Base-by-base conservation (phyloP, 2,329 filamentous ascomycete genomes). In the Teratosphaeriaceae sp. region DNA sequence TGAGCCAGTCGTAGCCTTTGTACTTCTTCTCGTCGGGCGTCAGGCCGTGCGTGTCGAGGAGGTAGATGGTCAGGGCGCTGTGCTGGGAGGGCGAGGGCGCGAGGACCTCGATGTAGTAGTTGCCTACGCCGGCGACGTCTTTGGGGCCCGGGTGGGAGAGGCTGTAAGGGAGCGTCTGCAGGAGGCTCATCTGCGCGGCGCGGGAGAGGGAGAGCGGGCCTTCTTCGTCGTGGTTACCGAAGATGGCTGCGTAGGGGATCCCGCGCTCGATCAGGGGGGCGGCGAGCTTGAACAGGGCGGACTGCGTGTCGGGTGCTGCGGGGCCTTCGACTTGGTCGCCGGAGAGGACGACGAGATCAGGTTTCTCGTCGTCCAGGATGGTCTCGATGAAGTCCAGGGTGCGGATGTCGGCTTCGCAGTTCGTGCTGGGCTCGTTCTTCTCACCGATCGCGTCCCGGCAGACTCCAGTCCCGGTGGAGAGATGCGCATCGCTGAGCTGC, bases 221-320 rank as follows among this genome's bases (percentile, higher is more conserved):
- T 70, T 97, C 90, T 57, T 97, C 90, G 59, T 98, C 92, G 64
- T 98, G 92, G 63, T 98, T 98, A 44, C 92, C 92, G 59, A 97
- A 96, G 46, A 98, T 97, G 47, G 84, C 82, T 13, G 88, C 86
- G 58, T 94, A 97, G 0, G 92, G 92, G 27, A 97, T 88, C 57
- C 88, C 87, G 62, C 85, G 85, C 62, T 88, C 80, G 49, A 88
- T 84, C 39, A 98, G 79, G 11, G 94, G 74, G 37, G 86, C 81
- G 5, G 87, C 85, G 57, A 89, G 88, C 67, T 98, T 98, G 73
- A 94, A 95, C 46, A 98, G 85, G 27, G 90, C 86, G 47, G 84
- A 92, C 62, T 95, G 89, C 8, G 86, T 84, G 70, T 98, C 92
- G 9, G 85, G 88, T 1, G 92, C 82, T 0, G 88, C 89, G 42